Percentiles rank a stretch among this genome's conserved stretches.
Conservation (phyloP, 768 basidiomycete genomes). For the Amanita exitialis region DNA sequence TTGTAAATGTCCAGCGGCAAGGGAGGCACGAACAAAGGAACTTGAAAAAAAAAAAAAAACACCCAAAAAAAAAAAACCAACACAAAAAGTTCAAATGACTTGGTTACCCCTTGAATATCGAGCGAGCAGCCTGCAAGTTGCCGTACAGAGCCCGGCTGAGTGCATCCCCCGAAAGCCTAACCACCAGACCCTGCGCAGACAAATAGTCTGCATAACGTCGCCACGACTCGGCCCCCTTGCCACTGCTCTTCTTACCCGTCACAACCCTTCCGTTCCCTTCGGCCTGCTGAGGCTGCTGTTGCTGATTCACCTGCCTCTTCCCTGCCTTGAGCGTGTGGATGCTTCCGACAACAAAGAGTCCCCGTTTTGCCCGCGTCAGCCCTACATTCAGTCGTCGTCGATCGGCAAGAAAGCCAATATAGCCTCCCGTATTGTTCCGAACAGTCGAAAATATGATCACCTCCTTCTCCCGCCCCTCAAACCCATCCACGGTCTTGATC, state of each 20-base stretch:
- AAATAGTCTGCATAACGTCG: constrained; percentile 50
- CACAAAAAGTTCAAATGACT: too few species aligned
- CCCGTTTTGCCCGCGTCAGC: constrained; percentile 79
- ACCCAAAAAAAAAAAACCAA: too few species aligned
- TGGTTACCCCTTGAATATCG: too few species aligned
- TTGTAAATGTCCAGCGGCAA: too few species aligned
- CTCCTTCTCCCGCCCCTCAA: constrained; percentile 90
- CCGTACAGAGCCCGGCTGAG: constrained; percentile 34
- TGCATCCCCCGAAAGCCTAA: constrained; percentile 32
- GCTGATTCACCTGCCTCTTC: constrained; percentile 11
- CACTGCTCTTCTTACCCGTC: constrained; percentile 14
- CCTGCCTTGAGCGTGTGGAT: constrained; percentile 51
- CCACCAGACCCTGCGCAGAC: constrained; percentile 38
- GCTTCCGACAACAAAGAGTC: constrained; percentile 74
- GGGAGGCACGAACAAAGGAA: too few species aligned
- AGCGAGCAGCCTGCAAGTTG: constrained; percentile 19
- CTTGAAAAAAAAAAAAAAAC: too few species aligned
- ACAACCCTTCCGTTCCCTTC: constrained; percentile 9
- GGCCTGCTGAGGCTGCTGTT: not conserved
- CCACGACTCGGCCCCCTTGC: constrained; percentile 47
- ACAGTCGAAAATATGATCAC: constrained; percentile 90
- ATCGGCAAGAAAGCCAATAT: constrained; percentile 87
- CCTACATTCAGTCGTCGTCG: constrained; percentile 83
- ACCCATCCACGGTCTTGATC: constrained; percentile 90
- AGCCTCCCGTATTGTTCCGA: constrained; percentile 64